These are phyloP conservation scores for Ceratocystis papillata DNA, from an alignment of 2,329 filamentous ascomycete species.

Conservation along the genomic window DNA sequence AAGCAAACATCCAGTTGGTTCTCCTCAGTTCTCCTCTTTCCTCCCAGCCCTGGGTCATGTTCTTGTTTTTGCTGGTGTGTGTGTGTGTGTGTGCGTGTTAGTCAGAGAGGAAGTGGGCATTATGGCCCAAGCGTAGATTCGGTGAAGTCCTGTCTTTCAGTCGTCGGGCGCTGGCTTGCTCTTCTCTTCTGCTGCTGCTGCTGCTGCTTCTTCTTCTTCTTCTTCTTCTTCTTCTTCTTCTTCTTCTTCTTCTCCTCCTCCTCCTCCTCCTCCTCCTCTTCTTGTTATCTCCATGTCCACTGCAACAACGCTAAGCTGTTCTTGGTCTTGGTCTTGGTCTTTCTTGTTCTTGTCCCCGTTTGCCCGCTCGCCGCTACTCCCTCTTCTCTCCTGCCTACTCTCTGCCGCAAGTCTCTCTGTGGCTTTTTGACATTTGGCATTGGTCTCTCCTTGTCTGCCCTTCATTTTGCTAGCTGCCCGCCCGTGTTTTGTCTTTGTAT, in stretches of 20 bases:
- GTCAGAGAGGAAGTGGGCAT: neutral
- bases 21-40: neutral
- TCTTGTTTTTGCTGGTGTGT: neutral
- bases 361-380: no score
- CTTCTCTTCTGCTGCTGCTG: no score
- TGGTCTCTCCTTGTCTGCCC: neutral
- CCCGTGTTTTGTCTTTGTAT: conserved; percentile 9
- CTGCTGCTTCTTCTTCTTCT: neutral
- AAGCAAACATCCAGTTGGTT: neutral
- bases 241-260: no score
- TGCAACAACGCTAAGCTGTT: no score
- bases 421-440: neutral
- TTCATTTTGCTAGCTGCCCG: conserved; percentile 1
- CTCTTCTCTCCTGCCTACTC: neutral
- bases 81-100: neutral
- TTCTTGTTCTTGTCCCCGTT: no score
- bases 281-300: no score
- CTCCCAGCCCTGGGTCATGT: no score
- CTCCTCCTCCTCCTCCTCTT: no score
- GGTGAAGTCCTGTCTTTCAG: neutral
- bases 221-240: neutral
- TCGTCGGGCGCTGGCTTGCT: neutral
- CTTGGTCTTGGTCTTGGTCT: no score
- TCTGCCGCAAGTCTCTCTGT: neutral
- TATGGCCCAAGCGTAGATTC: neutral